Evolutionary conservation across 192 early-diverging fungal genomes (phyloP), one percentile per base, ranked within the genome.

Genomic region (Oehlia diaphana): DNA sequence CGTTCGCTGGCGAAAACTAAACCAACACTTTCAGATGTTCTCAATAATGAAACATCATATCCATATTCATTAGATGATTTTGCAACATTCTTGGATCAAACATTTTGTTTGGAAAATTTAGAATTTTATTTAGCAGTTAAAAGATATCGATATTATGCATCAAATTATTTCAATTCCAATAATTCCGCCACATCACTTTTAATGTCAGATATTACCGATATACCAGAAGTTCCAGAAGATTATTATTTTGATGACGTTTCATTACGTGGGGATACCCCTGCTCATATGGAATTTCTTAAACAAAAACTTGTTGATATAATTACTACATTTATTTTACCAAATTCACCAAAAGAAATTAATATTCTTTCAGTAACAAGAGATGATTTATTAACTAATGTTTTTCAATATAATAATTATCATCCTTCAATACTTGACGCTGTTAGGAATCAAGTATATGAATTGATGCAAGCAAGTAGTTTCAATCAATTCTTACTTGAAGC

Each of bases 91-190:
- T 50, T 85, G n/a, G 63, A 80, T 62, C 72, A 75, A 81, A 76
- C 83, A 16, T 82, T 80, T 64, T 84, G 81, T 61, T 12, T 80
- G 9, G 83, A 84, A 39, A 84, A 84, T 77, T 65, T 84, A 0
- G 72, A 74, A 7, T 84, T 84, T 35, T 84, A 76, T 74, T 65
- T 80, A 26, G 81, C 83, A 21, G 79, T 82, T 42, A 81, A 79
- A 72, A 58, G 53, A 58, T 84, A 84, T 50, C 72, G 82, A 53
- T 65, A 39, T 10, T 23, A 64, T 8, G 65, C 74, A 8, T n/a
- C 42, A 33, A 58, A 42, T 21, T 75, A 39, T 44, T 80, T 77
- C 26, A 80, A 75, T 62, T 47, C 53, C 4, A 58, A 37, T 5
- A 37, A 70, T 44, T 62, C 65, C 53, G 33, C 58, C 13, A 53